Evolutionary conservation across 1,284 basidiomycete species (phyloP), one percentile per base, ranked within the genome.

Genomic region (Tetrapyrgos nigripes): DNA sequence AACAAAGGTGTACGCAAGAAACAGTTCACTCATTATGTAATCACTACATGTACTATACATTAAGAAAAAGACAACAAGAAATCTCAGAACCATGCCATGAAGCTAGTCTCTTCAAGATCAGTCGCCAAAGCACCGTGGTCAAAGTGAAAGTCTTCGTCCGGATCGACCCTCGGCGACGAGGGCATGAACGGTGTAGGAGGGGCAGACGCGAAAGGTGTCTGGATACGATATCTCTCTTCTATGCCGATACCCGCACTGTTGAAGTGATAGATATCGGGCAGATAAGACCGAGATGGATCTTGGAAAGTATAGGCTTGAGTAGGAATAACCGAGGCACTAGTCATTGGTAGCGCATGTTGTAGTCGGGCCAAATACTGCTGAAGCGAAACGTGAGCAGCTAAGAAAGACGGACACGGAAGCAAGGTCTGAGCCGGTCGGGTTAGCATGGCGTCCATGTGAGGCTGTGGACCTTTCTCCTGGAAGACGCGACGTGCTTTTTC

Each of bases 21-120:
- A 17, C 19, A n/a, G 37, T 14, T 40, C n/a, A 40, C 19, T n/a
- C 14, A 6, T 40, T 40, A 40, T 40, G 37, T 40, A 40, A 40
- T 40, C 37, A n/a, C n/a, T 55, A 35, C 19, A 55, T 45, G 24
- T 6, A 11, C 31, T 13, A 40, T 23, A 21, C 35, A 40, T 2
- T 19, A 9, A 45, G 19, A 24, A n/a, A 47, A 40, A 24, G n/a
- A 13, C 14, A 50, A 6, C 13, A 35, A 19, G 24, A 45, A 50
- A 14, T 10, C 31, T 62, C 37, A 83, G 64, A 83, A 82, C 80
- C 81, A 83, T n/a, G 80, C 80, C 81, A 83, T 82, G 65, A 79
- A 83, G 63, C 79, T 80, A 27, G 80, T 82, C 62, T 82, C 79
- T 52, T 78, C 78, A 53, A 79, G 66, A 44, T 77, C 73, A 33